A percentile compares a stretch with the other conserved stretches of the same genome.
Conservation (phyloP, 2,329 filamentous ascomycete genomes). For the Penicillium corylophilum region DNA sequence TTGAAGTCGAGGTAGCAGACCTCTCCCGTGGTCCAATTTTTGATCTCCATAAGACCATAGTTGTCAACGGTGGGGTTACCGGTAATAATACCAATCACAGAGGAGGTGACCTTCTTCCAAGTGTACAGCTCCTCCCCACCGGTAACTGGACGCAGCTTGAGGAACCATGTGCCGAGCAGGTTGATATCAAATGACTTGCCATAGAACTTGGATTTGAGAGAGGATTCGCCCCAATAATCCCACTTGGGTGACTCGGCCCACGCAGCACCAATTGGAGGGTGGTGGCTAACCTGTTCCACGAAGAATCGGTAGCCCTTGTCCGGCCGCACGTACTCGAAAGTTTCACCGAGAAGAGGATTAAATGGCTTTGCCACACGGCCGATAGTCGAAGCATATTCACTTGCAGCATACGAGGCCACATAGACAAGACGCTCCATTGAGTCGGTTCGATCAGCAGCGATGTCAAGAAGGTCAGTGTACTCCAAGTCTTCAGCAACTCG, state of each 20-base stretch:
- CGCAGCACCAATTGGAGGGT: constrained; percentile 89
- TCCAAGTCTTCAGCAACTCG: constrained; percentile 98
- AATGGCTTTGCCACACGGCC: constrained; percentile 97
- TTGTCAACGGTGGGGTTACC: constrained; percentile 97
- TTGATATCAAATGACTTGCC: constrained; percentile 98
- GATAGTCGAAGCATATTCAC: constrained; percentile 95
- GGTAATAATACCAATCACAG: constrained; percentile 97
- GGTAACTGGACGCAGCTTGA: constrained; percentile 72
- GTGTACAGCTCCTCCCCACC: constrained; percentile 87
- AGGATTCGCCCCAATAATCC: constrained; percentile 95
- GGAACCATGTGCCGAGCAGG: constrained; percentile 93
- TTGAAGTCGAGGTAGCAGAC: constrained; percentile 91
- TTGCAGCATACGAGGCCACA: constrained; percentile 91
- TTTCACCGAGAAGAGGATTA: constrained; percentile 93
- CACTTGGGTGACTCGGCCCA: constrained; percentile 90
- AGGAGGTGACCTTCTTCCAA: constrained; percentile 98
- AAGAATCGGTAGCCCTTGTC: constrained; percentile 99
- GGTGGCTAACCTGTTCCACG: constrained; percentile 96
- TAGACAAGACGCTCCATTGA: constrained; percentile 91
- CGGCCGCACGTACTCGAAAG: constrained; percentile 91
- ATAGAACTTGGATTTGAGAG: constrained; percentile 94
- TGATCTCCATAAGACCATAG: constrained; percentile 94
- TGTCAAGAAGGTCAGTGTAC: constrained; percentile 88
- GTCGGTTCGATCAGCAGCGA: constrained; percentile 79
- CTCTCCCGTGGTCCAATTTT: constrained; percentile 95